Evolutionary conservation across 2,329 filamentous ascomycete species (phyloP).

Genomic region (Sphaerulina musiva): DNA sequence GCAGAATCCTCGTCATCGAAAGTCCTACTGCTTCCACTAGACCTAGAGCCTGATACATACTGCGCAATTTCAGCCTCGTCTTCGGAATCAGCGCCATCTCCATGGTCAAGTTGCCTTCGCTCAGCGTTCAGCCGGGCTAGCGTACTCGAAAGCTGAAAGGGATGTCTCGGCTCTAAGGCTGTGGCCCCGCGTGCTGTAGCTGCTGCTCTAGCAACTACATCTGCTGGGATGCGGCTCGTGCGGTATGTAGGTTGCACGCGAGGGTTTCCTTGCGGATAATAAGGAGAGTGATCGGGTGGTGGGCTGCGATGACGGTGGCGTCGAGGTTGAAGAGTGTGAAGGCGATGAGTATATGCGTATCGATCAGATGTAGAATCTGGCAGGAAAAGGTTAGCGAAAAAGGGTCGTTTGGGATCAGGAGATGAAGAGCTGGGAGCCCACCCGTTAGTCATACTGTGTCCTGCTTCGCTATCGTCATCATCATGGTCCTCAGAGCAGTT

Average conservation of each 20-base stretch:
- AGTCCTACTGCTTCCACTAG: slow-evolving; percentile 17
- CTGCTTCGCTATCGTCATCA: slow-evolving; percentile 1
- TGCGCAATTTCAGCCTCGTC: slow-evolving; percentile 3
- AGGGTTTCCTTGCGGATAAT: neutral
- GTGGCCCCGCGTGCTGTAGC: slow-evolving; percentile 2
- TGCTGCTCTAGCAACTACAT: slow-evolving; percentile 2
- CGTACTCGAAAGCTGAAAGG: slow-evolving; percentile 22
- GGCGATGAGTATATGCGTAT: slow-evolving; percentile 10
- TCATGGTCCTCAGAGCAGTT: neutral
- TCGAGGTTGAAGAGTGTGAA: slow-evolving; percentile 11
- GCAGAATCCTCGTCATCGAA: neutral
- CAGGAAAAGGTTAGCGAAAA: slow-evolving; percentile 9
- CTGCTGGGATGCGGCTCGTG: neutral
- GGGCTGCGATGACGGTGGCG: slow-evolving; percentile 13
- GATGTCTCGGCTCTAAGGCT: slow-evolving; percentile 12
- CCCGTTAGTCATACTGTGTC: slow-evolving; percentile 24
- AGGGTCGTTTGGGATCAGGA: neutral
- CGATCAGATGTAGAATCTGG: slow-evolving; percentile 18
- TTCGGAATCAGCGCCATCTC: neutral
- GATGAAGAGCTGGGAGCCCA: slow-evolving; percentile 16
- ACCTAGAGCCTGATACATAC: slow-evolving; percentile 4
- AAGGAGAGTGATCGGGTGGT: slow-evolving; percentile 3
- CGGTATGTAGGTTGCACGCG: neutral
- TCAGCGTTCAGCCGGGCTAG: slow-evolving; percentile 14
- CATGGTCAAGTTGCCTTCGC: neutral